phyloP scores from a whole-genome alignment of 108 stramenopile species.

The Skeletonema tropicum region DNA sequence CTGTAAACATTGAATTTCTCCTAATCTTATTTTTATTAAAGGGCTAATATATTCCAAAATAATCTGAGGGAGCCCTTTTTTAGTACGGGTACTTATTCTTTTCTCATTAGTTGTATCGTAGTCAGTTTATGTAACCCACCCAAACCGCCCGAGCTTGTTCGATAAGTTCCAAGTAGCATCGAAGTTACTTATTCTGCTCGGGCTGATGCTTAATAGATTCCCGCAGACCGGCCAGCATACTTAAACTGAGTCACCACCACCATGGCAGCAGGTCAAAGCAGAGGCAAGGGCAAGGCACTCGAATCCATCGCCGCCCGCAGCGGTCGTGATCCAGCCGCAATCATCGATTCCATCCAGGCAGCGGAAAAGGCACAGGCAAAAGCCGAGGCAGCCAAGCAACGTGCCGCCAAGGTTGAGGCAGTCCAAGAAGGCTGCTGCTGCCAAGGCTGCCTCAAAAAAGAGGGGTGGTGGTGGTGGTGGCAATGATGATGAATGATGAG shows the following conservation, averaged over 20 bases:
- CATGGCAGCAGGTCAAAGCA: constrained; percentile 5
- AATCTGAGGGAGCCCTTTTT: no score
- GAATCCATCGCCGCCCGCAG: constrained; percentile 41
- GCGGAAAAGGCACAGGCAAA: constrained; percentile 18
- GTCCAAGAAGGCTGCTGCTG: background rate
- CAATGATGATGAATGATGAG: constrained; percentile 3
- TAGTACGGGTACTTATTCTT: no score
- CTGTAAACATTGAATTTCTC: no score
- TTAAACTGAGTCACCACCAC: no score
- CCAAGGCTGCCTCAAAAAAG: background rate
- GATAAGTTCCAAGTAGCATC: no score
- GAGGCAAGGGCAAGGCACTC: constrained; percentile 50
- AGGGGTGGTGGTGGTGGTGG: background rate
- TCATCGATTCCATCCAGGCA: constrained; percentile 13
- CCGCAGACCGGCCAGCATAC: background rate
- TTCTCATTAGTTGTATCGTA: no score
- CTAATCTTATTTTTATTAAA: no score
- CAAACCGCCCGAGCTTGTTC: no score
- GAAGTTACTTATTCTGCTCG: no score
- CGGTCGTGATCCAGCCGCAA: constrained; percentile 42
- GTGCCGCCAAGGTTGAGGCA: background rate
- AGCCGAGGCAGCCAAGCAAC: constrained; percentile 13
- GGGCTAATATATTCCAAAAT: no score
- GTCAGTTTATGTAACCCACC: no score
- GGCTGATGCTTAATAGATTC: no score